Percentiles rank a stretch among this genome's conserved stretches.
Evolutionary conservation across 2,329 filamentous ascomycete species (phyloP).

Genomic region (Colletotrichum endophyticum): DNA sequence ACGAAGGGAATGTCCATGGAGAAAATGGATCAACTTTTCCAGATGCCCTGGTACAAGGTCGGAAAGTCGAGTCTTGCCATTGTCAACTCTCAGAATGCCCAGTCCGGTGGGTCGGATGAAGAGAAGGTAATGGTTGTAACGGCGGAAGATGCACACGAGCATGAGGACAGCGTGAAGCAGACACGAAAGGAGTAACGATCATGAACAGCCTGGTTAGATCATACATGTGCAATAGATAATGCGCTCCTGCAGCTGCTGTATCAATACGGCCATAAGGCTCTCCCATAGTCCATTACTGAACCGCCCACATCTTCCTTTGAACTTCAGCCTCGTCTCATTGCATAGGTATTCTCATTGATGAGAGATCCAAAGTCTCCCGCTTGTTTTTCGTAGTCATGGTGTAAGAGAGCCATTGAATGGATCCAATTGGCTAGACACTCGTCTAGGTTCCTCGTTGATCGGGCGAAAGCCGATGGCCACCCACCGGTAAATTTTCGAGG

Average conservation of each 20-base stretch:
- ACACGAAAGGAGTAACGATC: neutral
- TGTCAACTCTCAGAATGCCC: neutral
- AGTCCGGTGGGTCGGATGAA: neutral
- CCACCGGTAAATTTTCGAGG: neutral
- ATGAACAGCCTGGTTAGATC: neutral
- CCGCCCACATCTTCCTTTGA: neutral
- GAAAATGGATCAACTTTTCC: conserved; percentile 3
- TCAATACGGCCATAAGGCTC: neutral
- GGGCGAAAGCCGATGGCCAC: neutral
- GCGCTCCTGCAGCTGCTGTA: neutral
- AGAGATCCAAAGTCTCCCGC: neutral
- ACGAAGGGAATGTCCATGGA: conserved; percentile 30
- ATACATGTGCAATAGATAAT: neutral
- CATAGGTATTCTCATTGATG: neutral
- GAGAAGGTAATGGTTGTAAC: neutral
- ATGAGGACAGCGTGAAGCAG: neutral
- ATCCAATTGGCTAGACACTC: neutral
- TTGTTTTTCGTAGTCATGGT: neutral
- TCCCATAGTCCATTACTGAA: neutral
- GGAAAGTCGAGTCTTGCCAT: neutral
- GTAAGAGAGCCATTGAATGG: neutral
- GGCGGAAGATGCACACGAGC: neutral
- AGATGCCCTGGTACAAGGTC: neutral
- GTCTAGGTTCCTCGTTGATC: neutral
- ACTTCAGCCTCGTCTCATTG: neutral